Evolutionary conservation across 1,139 yeast genomes (phyloP), one percentile per base, ranked within the genome.

Genomic region (Yamadazyma spencermartinsiae): DNA sequence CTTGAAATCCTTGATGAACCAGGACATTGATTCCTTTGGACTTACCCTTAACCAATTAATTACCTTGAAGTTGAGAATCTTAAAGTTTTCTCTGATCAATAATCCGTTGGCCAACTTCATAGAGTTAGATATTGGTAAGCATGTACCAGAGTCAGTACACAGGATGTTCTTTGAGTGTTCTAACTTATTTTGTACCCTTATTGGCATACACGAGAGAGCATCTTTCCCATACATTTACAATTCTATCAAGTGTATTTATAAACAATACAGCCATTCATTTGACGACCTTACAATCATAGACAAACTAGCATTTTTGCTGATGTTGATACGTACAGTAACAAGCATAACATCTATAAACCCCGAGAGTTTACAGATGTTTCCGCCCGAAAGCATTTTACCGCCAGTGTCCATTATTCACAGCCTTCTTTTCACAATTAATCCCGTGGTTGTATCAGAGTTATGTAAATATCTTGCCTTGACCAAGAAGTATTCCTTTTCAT

Each of bases 391-490:
- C 2, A 26, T 43, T 1, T 16, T 45, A 11, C 18, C 45, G 7
- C 49, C 46, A 4, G 17, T 38, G 3, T 35, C 45, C 5, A 10
- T 42, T 2, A 39, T 44, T 23, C 42, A 43, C 23, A 23, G 30
- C 11, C 37, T 50, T 18, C 18, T 49, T 3, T 36, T 49, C 21
- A 41, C 45, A 4, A 30, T 40, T 4, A 47, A 47, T 41, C 73
- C 85, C 1, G 45, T 72, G 1, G 49, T 74, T 2, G 54, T 75
- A 4, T 73, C 83, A 2, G 68, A 68, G 25, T 41, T 71, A 1
- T 76, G 86, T 52, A 71, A 68, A 2, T 78, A 74, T 51, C 55
- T 82, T 15, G 63, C 76, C 2, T 59, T 58, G 35, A 59, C 74
- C 34, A 79, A 79, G 45, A 48, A 44, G 21, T 60, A 54, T 35